phyloP scores from a whole-genome alignment of 805 yeast genomes.

The Wickerhamomyces kurtzmanii region DNA sequence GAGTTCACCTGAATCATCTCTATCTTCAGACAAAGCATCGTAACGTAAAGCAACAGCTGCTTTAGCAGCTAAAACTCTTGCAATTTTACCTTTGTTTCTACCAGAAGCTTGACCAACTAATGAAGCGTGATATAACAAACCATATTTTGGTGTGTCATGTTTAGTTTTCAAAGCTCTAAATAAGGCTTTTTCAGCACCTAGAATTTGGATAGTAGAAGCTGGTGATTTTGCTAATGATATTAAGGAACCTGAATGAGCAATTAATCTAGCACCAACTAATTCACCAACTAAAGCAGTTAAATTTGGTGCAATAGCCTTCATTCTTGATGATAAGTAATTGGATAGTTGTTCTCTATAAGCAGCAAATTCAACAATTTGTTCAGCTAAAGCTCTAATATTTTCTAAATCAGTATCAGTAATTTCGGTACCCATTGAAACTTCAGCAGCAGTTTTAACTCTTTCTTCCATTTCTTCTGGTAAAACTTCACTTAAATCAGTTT shows the following conservation, averaged over 20 bases:
- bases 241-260: slow-evolving; percentile 94
- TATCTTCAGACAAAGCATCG: slow-evolving; percentile 94
- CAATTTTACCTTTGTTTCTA: slow-evolving; percentile 97
- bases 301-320: slow-evolving; percentile 99
- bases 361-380: slow-evolving; percentile 92
- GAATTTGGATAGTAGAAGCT: slow-evolving; percentile 95
- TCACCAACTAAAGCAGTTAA: slow-evolving; percentile 94
- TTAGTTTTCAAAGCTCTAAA: slow-evolving; percentile 98
- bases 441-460: slow-evolving; percentile 92
- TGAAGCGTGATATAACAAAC: slow-evolving; percentile 93
- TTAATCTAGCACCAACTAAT: slow-evolving; percentile 95
- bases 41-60: slow-evolving; percentile 95
- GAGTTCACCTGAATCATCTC: slow-evolving; percentile 90
- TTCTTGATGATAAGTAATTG: slow-evolving; percentile 83
- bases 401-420: slow-evolving; percentile 84
- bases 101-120: slow-evolving; percentile 97
- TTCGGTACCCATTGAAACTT: slow-evolving; percentile 99
- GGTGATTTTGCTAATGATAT: slow-evolving; percentile 96
- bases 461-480: slow-evolving; percentile 91
- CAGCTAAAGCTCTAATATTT: slow-evolving; percentile 86
- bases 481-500: slow-evolving; percentile 81
- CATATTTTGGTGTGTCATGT: slow-evolving; percentile 98
- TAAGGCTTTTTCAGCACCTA: slow-evolving; percentile 98
- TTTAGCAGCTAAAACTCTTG: slow-evolving; percentile 97
- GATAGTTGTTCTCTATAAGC: slow-evolving; percentile 95